Percentiles rank a stretch among this genome's conserved stretches.
phyloP scores from a whole-genome alignment of 2,329 filamentous ascomycete species.

The Cladobotryum protrusum region DNA sequence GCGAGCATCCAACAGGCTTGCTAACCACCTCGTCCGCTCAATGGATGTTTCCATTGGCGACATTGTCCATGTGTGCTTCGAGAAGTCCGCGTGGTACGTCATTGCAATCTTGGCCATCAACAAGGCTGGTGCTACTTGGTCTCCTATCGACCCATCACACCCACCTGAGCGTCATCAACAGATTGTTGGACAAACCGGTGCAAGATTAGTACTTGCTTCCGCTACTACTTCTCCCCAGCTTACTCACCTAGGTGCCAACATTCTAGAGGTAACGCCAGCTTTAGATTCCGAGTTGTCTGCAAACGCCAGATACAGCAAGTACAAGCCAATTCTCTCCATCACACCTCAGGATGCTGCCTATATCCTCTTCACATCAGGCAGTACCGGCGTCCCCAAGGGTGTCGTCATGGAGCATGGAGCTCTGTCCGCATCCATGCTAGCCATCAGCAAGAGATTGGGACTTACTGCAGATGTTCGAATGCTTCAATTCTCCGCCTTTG shows the following conservation, averaged over 20 bases:
- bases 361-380: constrained; percentile 9
- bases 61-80: constrained; percentile 4
- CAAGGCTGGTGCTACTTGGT: constrained; percentile 6
- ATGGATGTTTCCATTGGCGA: constrained; percentile 1
- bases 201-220: too few species aligned
- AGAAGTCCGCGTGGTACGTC: constrained; percentile 4
- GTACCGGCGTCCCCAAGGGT: constrained; percentile 8
- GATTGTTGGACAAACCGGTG: constrained; percentile 1
- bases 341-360: background rate
- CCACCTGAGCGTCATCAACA: constrained; percentile 1
- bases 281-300: background rate
- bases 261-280: background rate
- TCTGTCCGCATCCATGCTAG: background rate
- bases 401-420: constrained; percentile 4
- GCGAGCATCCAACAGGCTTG: background rate
- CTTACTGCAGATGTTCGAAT: background rate
- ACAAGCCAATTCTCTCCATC: background rate
- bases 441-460: background rate
- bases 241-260: background rate
- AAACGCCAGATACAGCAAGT: too few species aligned
- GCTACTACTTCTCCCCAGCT: constrained; percentile 1
- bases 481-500: constrained; percentile 14
- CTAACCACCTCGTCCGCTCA: background rate
- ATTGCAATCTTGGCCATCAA: constrained; percentile 6
- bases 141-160: constrained; percentile 6